Base-by-base conservation (phyloP, 345 rosid species). In the Theobroma cacao region DNA sequence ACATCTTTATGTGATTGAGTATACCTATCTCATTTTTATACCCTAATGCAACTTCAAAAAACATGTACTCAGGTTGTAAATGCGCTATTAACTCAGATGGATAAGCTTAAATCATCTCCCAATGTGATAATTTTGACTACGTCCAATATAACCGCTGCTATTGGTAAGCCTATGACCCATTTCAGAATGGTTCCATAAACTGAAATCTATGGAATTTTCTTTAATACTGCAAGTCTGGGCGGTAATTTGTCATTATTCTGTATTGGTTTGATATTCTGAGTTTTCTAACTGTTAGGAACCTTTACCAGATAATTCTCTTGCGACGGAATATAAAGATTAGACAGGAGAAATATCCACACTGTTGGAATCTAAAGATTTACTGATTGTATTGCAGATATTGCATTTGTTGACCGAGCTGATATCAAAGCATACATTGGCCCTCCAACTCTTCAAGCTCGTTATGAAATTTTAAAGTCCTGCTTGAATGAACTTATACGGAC, bases 381-480 rank as follows among this genome's bases (percentile, higher is more conserved):
- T 3, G 59, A 28, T 65, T 36, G 79, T 80, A 20, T 82, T 88
- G 80, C 89, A 96, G 99, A 96, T 90, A 82, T 96, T 80, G 99
- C 99, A 41, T 96, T 96, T 77, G 94, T 96, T 71, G 98, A 96
- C 78, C 88, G 98, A 80, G 98, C 99, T 67, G 99, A 96, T 84
- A 90, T 96, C 80, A 96, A 96, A 86, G 99, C 99, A 47, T 96
- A 94, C 76, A 91, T 96, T 74, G 98, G 98, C 75, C 98, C 99
- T 77, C 98, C 99, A 82, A 91, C 91, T 79, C 87, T 92, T 85
- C 90, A 89, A 82, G 99, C 98, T 80, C 97, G 99, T 75, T 94
- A 91, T 64, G 97, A 92, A 82, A 96, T 94, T 80, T 82, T 96
- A 67, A 89, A 93, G 75, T 92, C 98, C 67, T 94, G 98, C 82